phyloP scores from a whole-genome alignment of 1,139 yeast genomes.

The Taphrina deformans region DNA sequence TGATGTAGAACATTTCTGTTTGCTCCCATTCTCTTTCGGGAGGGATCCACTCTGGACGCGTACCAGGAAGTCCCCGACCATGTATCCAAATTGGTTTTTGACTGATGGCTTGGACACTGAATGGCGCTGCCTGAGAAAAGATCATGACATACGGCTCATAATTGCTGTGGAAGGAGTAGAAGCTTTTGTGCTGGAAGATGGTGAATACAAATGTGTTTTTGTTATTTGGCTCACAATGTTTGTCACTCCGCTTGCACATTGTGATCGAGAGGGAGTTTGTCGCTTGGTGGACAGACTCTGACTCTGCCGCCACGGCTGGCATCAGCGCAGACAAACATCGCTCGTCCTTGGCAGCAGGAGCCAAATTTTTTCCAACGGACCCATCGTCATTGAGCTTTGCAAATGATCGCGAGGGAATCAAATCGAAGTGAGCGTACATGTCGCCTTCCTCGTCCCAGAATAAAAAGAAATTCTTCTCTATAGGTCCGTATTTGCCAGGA shows the following conservation, averaged over 20 bases:
- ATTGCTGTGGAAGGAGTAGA: constrained; percentile 24
- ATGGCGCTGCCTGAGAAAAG: constrained; percentile 3
- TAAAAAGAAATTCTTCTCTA: constrained; percentile 29
- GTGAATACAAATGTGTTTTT: constrained; percentile 19
- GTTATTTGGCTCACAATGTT: constrained; percentile 8
- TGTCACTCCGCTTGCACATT: constrained; percentile 16
- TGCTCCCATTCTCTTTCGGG: not conserved
- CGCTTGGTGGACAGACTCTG: constrained; percentile 21
- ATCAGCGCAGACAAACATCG: constrained; percentile 1
- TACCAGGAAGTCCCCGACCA: constrained; percentile 19
- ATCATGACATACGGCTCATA: constrained; percentile 28
- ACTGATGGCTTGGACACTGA: constrained; percentile 9
- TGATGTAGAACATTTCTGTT: constrained; percentile 26
- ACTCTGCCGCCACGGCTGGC: not conserved
- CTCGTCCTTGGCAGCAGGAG: constrained; percentile 5
- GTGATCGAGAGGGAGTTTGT: constrained; percentile 27
- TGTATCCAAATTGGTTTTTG: constrained; percentile 30
- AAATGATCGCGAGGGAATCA: constrained; percentile 13
- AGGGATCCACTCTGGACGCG: constrained; percentile 6
- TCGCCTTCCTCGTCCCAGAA: not conserved
- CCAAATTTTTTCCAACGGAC: constrained; percentile 17
- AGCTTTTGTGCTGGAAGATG: constrained; percentile 29
- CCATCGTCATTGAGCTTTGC: constrained; percentile 19
- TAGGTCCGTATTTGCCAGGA: constrained; percentile 12
- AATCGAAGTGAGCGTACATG: constrained; percentile 14